Evolutionary conservation across 345 rosid genomes (phyloP).

Genomic region (Draba incana): DNA sequence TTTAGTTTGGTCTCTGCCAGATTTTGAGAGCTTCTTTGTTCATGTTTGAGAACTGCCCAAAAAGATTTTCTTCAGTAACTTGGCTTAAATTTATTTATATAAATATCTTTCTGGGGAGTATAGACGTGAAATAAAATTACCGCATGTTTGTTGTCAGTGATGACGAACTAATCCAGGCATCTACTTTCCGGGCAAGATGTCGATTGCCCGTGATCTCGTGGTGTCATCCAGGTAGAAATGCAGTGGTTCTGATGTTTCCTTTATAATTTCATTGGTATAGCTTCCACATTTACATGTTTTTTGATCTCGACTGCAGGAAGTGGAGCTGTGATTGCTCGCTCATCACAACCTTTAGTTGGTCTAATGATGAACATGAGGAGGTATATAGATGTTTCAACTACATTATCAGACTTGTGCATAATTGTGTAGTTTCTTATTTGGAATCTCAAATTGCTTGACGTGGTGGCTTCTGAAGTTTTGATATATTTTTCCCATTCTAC

Average conservation of each 20-base stretch:
- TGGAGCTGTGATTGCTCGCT: constrained; percentile 98
- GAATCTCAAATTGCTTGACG: constrained; percentile 33
- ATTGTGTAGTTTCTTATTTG: constrained; percentile 27
- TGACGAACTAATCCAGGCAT: constrained; percentile 83
- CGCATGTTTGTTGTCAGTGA: constrained; percentile 57
- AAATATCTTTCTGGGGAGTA: constrained; percentile 21
- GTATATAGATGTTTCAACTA: constrained; percentile 46
- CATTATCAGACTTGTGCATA: constrained; percentile 29
- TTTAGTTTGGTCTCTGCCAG: constrained; percentile 17
- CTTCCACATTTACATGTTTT: constrained; percentile 34
- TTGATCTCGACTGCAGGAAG: constrained; percentile 52
- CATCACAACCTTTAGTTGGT: constrained; percentile 97
- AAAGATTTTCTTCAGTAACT: constrained; percentile 22
- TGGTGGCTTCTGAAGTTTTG: constrained; percentile 20
- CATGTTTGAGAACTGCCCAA: constrained; percentile 26
- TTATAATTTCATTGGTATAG: constrained; percentile 23
- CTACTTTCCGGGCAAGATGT: constrained; percentile 83
- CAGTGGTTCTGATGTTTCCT: constrained; percentile 29
- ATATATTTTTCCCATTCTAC: constrained; percentile 35
- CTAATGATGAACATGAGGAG: constrained; percentile 98
- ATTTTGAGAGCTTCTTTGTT: constrained; percentile 27
- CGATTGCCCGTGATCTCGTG: constrained; percentile 92
- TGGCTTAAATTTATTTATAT: constrained; percentile 26
- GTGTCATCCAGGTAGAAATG: constrained; percentile 85
- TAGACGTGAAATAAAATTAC: constrained; percentile 1